Evolutionary conservation across 225 moss, liverwort and hornwort species (phyloP).

Genomic region (Sphagnum tenellum): DNA sequence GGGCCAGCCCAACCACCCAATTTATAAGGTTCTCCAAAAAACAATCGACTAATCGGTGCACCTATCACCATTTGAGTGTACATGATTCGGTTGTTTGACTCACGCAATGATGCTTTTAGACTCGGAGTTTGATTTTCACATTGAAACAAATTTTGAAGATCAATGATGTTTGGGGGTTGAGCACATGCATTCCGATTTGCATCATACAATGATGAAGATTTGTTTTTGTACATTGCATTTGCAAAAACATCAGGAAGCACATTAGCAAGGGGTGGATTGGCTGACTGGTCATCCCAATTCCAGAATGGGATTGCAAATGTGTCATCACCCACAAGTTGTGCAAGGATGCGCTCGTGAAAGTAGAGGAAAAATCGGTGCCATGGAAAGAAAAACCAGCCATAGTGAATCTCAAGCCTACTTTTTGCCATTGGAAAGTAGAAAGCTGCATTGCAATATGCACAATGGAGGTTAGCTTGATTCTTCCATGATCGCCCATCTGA

Average conservation of each 20-base stretch:
- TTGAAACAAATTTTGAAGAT: neutral
- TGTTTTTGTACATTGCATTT: constrained; percentile 6
- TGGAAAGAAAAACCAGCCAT: constrained; percentile 38
- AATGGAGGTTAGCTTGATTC: constrained; percentile 28
- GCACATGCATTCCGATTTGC: constrained; percentile 7
- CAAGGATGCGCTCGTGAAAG: constrained; percentile 47
- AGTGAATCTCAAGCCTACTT: constrained; percentile 36
- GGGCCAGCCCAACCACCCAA: constrained; percentile 15
- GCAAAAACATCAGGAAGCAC: constrained; percentile 11
- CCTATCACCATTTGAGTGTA: constrained; percentile 8
- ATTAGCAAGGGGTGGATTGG: constrained; percentile 5
- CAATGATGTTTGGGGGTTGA: constrained; percentile 5
- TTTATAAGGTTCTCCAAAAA: constrained; percentile 13
- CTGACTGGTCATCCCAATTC: constrained; percentile 44
- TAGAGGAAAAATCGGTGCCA: constrained; percentile 47
- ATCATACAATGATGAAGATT: constrained; percentile 16
- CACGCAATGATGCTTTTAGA: neutral
- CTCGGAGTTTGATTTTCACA: neutral
- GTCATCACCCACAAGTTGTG: constrained; percentile 30
- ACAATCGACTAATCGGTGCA: constrained; percentile 7
- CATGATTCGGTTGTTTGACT: constrained; percentile 10
- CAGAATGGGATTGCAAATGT: constrained; percentile 41
- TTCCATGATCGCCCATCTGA: constrained; percentile 32
- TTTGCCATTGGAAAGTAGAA: constrained; percentile 15
- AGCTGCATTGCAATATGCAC: constrained; percentile 41